A percentile compares a stretch with the other conserved stretches of the same genome.
These are phyloP conservation scores for Lentinus brumalis DNA, from an alignment of 768 basidiomycete species.

Conservation along the genomic window DNA sequence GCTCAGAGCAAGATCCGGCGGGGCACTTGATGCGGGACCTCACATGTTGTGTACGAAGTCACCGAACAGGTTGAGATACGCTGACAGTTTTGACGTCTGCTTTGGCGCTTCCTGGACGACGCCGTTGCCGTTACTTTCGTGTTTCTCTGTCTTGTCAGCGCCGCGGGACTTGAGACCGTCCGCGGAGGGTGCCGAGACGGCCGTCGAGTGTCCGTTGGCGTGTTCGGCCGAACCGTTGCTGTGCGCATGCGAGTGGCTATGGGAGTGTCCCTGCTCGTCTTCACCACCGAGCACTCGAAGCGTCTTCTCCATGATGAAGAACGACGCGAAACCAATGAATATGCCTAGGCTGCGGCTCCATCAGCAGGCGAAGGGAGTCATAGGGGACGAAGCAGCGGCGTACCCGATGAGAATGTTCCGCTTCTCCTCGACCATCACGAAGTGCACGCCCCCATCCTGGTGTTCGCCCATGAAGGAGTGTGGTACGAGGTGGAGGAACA, in stretches of 20 bases:
- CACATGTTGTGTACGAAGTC: slow-evolving; percentile 96
- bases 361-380: slow-evolving; percentile 1
- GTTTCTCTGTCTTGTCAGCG: slow-evolving; percentile 33
- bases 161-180: slow-evolving; percentile 54
- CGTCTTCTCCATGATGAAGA: slow-evolving; percentile 94
- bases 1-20: slow-evolving; percentile 7
- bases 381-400: slow-evolving; percentile 19
- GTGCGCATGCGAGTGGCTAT: slow-evolving; percentile 65
- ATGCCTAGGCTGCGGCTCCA: slow-evolving; percentile 61
- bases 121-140: slow-evolving; percentile 21
- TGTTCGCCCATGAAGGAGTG: slow-evolving; percentile 92
- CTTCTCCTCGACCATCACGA: slow-evolving; percentile 88
- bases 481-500: slow-evolving; percentile 89
- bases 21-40: slow-evolving; percentile 25
- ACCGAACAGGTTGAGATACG: slow-evolving; percentile 90
- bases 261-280: slow-evolving; percentile 49
- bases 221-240: slow-evolving; percentile 38
- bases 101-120: slow-evolving; percentile 29
- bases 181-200: slow-evolving; percentile 43
- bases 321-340: slow-evolving; percentile 84
- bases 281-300: slow-evolving; percentile 77
- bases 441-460: slow-evolving; percentile 68
- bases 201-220: slow-evolving; percentile 46
- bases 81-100: slow-evolving; percentile 81
- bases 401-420: slow-evolving; percentile 90